Percentiles rank a stretch among this genome's conserved stretches.
These are phyloP conservation scores for Botrytis byssoidea DNA, from an alignment of 2,329 filamentous ascomycete genomes.

Conservation along the genomic window DNA sequence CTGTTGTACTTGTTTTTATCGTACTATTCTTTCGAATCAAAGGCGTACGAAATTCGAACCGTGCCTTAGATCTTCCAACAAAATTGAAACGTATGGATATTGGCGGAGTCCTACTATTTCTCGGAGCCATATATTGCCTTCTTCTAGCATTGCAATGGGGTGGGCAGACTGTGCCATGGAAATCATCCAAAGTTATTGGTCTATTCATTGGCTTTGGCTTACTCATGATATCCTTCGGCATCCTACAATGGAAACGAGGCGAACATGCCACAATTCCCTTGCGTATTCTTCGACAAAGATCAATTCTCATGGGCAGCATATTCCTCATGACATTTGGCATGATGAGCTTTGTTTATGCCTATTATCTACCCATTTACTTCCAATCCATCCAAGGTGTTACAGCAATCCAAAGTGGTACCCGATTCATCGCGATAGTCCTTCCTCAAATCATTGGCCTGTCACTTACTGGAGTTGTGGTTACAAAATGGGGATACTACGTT, in stretches of 20 bases:
- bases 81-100: conserved; percentile 39
- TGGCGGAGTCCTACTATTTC: conserved; percentile 39
- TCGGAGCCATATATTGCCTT: conserved; percentile 41
- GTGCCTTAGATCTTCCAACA: conserved; percentile 27
- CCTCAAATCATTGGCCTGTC: conserved; percentile 4
- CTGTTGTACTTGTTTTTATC: conserved; percentile 40
- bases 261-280: conserved; percentile 38
- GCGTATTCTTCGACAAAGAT: conserved; percentile 40
- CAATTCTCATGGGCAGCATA: conserved; percentile 34
- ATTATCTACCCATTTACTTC: conserved; percentile 39
- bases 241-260: conserved; percentile 30
- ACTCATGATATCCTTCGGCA: conserved; percentile 36
- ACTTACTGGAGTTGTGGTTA: conserved; percentile 6
- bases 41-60: conserved; percentile 37
- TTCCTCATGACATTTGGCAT: conserved; percentile 37
- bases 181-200: conserved; percentile 38
- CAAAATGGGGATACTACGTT: conserved; percentile 14
- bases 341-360: conserved; percentile 34
- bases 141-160: conserved; percentile 45
- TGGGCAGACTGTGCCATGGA: conserved; percentile 42
- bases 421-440: conserved; percentile 9
- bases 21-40: conserved; percentile 46
- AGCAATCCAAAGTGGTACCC: not conserved
- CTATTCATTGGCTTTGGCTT: conserved; percentile 39
- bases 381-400: conserved; percentile 36